A percentile compares a stretch with the other conserved stretches of the same genome.
phyloP scores from a whole-genome alignment of 192 early-diverging fungal species.

The Coemansia pectinata region DNA sequence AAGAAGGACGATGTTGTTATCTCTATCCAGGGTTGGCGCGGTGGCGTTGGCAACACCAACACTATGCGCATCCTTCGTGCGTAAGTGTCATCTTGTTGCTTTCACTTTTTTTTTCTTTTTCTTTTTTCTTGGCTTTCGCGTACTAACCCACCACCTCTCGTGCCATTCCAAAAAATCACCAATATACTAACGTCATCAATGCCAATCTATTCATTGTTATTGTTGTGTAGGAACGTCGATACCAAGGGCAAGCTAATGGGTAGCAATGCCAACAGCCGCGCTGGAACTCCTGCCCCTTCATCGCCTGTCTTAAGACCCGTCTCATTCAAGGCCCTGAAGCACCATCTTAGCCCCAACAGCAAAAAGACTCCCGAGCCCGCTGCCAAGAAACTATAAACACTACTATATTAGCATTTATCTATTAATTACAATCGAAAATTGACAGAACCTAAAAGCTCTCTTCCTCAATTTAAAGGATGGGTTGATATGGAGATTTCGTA shows the following conservation, averaged over 20 bases:
- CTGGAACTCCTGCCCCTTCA: constrained; percentile 21
- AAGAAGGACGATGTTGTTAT: constrained; percentile 69
- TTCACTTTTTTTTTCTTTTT: not conserved
- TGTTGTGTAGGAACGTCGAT: constrained; percentile 29
- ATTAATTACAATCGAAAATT: not conserved
- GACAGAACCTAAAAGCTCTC: not conserved
- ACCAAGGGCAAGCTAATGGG: constrained; percentile 14
- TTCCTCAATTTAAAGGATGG: not conserved
- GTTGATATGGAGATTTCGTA: not conserved
- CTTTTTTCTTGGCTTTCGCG: not conserved
- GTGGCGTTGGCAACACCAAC: constrained; percentile 80
- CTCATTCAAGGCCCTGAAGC: constrained; percentile 20
- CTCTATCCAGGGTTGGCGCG: constrained; percentile 77
- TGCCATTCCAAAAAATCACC: not conserved
- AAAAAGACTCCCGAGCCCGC: constrained; percentile 16
- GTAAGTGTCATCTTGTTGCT: constrained; percentile 22
- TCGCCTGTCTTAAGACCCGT: constrained; percentile 28
- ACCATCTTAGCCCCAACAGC: constrained; percentile 21
- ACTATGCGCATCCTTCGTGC: constrained; percentile 76
- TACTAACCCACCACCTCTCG: not conserved
- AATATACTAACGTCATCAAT: constrained; percentile 1
- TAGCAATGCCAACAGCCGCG: constrained; percentile 26
- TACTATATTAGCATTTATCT: not conserved
- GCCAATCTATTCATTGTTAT: not conserved
- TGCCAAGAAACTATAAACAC: constrained; percentile 9